phyloP scores from a whole-genome alignment of 768 basidiomycete genomes.

The Pleurotus sapidus region DNA sequence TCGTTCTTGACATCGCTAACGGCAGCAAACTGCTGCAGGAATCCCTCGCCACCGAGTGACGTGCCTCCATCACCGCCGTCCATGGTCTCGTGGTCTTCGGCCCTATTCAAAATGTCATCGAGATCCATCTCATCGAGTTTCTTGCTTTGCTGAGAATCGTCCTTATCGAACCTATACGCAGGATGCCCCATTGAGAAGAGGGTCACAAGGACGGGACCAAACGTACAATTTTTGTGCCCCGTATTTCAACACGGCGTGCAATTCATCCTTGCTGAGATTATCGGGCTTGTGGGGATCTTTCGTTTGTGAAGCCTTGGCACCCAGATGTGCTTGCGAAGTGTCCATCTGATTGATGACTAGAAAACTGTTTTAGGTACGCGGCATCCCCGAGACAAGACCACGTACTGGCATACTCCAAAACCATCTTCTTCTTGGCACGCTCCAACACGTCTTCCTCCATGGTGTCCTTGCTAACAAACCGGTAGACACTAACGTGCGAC shows the following conservation, averaged over 20 bases:
- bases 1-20: conserved; percentile 99
- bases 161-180: conserved; percentile 85
- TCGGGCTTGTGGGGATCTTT: conserved; percentile 76
- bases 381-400: conserved; percentile 19
- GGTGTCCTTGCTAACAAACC: conserved; percentile 98
- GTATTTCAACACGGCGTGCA: conserved; percentile 96
- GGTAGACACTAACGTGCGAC: conserved; percentile 97
- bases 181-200: conserved; percentile 13
- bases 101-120: conserved; percentile 94
- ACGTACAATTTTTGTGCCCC: conserved; percentile 95
- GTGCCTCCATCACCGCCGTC: conserved; percentile 81
- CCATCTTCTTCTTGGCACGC: conserved; percentile 99
- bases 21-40: conserved; percentile 91
- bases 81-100: conserved; percentile 95
- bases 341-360: conserved; percentile 99
- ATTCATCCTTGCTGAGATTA: conserved; percentile 92
- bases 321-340: conserved; percentile 94
- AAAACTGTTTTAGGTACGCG: conserved; percentile 6
- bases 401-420: conserved; percentile 97
- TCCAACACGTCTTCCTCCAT: conserved; percentile 99
- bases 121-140: conserved; percentile 99
- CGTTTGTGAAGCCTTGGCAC: conserved; percentile 64
- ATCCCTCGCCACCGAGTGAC: conserved; percentile 96
- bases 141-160: conserved; percentile 87
- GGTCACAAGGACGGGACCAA: conserved; percentile 6